Evolutionary conservation across 257 asterid genomes (phyloP), one percentile per base, ranked within the genome.

Genomic region (Perilla frutescens): DNA sequence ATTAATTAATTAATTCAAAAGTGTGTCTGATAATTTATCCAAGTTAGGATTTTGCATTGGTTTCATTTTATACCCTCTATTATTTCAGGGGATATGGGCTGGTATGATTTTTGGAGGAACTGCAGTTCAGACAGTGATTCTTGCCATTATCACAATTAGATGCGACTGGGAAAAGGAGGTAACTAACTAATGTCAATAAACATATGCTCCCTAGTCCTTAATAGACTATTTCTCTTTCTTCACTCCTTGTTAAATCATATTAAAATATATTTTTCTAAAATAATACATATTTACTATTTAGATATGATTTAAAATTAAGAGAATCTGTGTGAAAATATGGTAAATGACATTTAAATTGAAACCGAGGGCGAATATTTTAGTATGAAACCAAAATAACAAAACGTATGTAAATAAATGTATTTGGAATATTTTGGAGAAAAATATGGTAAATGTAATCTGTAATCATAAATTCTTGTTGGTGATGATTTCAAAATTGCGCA

Each of bases 71-170:
- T 15, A 1, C 34, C 7, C 4, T 15, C 4, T 26, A 49, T 36
- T 54, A 40, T 66, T 68, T 48, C 71, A 83, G 93, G 96, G 94
- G 0, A 83, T 88, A 8, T 87, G 92, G 96, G 92, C 84, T 72
- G 96, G 97, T 34, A 91, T 89, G 96, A 82, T 91, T 3, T 84
- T 90, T 61, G 92, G 97, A 5, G 97, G 96, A 62, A 86, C 94
- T 2, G 88, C 87, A 2, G 62, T 91, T 31, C 97, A 89, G 54
- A 91, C 96, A 3, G 8, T 81, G 50, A 79, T 89, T 12, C 78
- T 91, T 50, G 75, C 70, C 49, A 62, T 83, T 12, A 91, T 89
- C 45, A 76, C 83, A 37, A 54, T 74, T 2, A 79, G 96, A 65
- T 84, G 92, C 53, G 91, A 91, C 45, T 89, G 93, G 96, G 89